Conservation (phyloP, 176 grass and related monocot genomes). For the Carex pumila region DNA sequence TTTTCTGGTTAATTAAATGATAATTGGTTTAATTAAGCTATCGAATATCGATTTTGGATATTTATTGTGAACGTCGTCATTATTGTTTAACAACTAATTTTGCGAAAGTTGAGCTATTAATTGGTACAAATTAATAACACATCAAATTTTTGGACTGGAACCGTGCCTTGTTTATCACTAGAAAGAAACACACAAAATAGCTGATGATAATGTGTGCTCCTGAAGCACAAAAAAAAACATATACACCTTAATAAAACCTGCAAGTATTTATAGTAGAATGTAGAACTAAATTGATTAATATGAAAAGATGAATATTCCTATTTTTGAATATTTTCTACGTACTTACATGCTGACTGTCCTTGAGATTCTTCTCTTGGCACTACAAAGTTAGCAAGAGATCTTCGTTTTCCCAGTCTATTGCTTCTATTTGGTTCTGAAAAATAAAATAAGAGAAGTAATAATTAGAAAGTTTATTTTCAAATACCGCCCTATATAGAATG, state of each 20-base stretch:
- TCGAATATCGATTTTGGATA: too few relatives aligned
- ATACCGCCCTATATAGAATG: background rate
- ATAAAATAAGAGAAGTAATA: background rate
- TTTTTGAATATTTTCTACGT: background rate
- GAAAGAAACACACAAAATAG: background rate
- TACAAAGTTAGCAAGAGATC: slow-evolving; percentile 23
- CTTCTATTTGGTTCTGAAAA: slow-evolving; percentile 72
- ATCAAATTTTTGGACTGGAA: too few relatives aligned
- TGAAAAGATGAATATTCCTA: background rate
- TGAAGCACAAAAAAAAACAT: background rate
- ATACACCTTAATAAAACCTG: background rate
- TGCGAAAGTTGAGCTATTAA: too few relatives aligned
- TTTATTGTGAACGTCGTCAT: too few relatives aligned
- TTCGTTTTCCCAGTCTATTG: slow-evolving; percentile 42
- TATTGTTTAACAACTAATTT: too few relatives aligned
- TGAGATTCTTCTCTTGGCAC: slow-evolving; percentile 32
- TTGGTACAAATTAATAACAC: too few relatives aligned
- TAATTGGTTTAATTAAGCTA: too few relatives aligned
- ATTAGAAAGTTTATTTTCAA: background rate
- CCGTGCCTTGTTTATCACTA: background rate
- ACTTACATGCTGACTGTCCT: slow-evolving; percentile 39
- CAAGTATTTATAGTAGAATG: background rate
- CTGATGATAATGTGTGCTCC: background rate
- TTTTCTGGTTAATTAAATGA: too few relatives aligned
- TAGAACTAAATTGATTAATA: background rate